Percentiles rank a stretch among this genome's conserved stretches.
These are phyloP conservation scores for Beta lomatogona DNA, from an alignment of 179 eudicot species.

Conservation along the genomic window DNA sequence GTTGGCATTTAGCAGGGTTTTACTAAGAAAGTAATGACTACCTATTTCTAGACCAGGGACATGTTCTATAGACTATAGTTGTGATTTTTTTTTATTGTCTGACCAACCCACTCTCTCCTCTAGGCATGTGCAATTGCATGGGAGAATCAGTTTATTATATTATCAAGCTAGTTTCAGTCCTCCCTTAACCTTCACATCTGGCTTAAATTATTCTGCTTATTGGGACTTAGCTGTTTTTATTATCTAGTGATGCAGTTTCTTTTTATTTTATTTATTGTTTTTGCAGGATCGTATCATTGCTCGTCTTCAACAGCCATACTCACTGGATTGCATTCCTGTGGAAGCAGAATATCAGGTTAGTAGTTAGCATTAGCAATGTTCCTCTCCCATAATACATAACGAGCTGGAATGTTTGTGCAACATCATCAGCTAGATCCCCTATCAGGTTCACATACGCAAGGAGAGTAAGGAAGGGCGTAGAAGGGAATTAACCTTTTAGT, in stretches of 20 bases:
- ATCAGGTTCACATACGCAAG: too few species aligned
- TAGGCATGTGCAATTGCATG: neutral
- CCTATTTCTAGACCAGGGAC: neutral
- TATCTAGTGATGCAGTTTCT: neutral
- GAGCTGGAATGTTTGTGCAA: neutral
- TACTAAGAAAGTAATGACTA: neutral
- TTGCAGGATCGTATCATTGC: slow-evolving; percentile 92
- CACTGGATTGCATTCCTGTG: slow-evolving; percentile 96
- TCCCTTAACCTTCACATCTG: neutral
- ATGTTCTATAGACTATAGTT: neutral
- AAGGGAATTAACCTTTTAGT: too few species aligned
- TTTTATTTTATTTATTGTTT: neutral
- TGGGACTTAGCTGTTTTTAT: neutral
- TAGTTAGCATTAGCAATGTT: slow-evolving; percentile 9
- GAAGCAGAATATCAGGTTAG: slow-evolving; percentile 98
- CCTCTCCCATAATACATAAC: neutral
- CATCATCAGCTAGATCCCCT: too few species aligned
- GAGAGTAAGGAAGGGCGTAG: too few species aligned
- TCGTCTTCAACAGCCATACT: slow-evolving; percentile 98
- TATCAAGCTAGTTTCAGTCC: neutral
- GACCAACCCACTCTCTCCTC: neutral
- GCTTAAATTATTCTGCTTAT: neutral
- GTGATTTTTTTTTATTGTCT: neutral
- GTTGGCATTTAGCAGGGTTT: neutral
- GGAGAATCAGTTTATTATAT: neutral